Percentiles rank a stretch among this genome's conserved stretches.
Conservation (phyloP, 1,139 yeast genomes). For the Candida smagusa region DNA sequence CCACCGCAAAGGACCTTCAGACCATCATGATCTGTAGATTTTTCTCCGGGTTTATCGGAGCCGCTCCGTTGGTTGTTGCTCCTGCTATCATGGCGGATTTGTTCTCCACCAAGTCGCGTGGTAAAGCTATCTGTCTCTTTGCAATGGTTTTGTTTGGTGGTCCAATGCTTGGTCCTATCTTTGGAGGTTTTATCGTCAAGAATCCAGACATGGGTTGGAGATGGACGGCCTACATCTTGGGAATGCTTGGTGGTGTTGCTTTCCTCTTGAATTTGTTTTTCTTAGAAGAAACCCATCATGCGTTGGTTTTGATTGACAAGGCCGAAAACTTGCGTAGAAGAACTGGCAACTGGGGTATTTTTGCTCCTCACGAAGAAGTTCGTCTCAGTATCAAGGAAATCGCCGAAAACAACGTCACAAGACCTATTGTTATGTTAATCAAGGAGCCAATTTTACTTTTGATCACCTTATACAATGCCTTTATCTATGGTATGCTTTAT, state of each 20-base stretch:
- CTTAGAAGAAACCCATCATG: slow-evolving; percentile 50
- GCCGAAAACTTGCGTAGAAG: slow-evolving; percentile 59
- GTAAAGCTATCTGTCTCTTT: slow-evolving; percentile 65
- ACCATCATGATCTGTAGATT: slow-evolving; percentile 71
- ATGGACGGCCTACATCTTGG: slow-evolving; percentile 56
- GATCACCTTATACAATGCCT: slow-evolving; percentile 72
- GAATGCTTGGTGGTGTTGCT: slow-evolving; percentile 42
- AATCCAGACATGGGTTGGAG: slow-evolving; percentile 47
- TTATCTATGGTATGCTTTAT: slow-evolving; percentile 80
- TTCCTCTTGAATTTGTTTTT: slow-evolving; percentile 27
- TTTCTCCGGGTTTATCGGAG: slow-evolving; percentile 73
- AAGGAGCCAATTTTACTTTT: slow-evolving; percentile 72
- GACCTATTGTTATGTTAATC: slow-evolving; percentile 68
- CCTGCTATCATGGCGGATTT: slow-evolving; percentile 83
- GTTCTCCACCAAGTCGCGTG: slow-evolving; percentile 59
- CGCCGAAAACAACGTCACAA: slow-evolving; percentile 60
- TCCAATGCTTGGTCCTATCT: slow-evolving; percentile 72
- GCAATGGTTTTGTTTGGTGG: slow-evolving; percentile 69
- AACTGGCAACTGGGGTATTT: slow-evolving; percentile 72
- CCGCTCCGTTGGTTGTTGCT: slow-evolving; percentile 78
- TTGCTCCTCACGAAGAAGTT: slow-evolving; percentile 79
- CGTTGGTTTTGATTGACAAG: slow-evolving; percentile 51
- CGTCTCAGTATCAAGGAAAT: slow-evolving; percentile 61
- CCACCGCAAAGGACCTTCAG: slow-evolving; percentile 70
- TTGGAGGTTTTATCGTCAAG: slow-evolving; percentile 25